Evolutionary conservation across 140 eudicot species (phyloP), one percentile per base, ranked within the genome.

Genomic region (Ambrosia hybrid): DNA sequence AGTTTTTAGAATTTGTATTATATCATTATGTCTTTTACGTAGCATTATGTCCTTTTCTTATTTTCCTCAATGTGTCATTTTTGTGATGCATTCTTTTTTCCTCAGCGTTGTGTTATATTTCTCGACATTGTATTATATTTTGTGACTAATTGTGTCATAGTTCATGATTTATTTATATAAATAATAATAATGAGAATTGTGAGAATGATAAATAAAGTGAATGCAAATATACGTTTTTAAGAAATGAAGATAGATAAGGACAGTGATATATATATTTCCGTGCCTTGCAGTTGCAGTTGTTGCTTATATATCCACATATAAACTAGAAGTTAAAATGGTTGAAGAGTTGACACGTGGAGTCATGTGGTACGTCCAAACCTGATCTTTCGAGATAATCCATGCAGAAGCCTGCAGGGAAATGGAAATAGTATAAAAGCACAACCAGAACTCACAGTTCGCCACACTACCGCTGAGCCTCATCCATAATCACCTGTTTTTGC

Each of bases 401-500:
- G 79, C 79, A 79, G 6, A 73, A 49, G 14, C 11, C 59, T 21
- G 30, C 30, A 39, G 12, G 38, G 73, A 51, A 33, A 12, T 41
- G 67, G 12, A 52, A 5, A 57, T 36, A 41, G 71, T 66, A 79
- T 73, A 67, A 67, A 79, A 67, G n/a, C 75, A 45, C 7, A n/a
- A 57, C 2, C 52, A 41, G 3, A 57, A 71, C 8, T 26, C 39
- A n/a, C 21, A 66, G 0, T 49, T 72, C 10, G 7, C 71, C n/a
- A 30, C 78, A 9, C 51, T 59, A 79, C 85, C 65, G 6, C 96
- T 92, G 0, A 76, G 77, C 60, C 97, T 94, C 76, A 94, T 90
- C 80, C 74, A 92, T n/a, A 81, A 94, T 79, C 82, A 85, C 97
- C 99, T 2, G 92, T 94, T 51, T 90, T 90, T 30, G 98, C 94